Evolutionary conservation across 257 asterid genomes (phyloP).

Genomic region (Ocimum tenuiflorum): DNA sequence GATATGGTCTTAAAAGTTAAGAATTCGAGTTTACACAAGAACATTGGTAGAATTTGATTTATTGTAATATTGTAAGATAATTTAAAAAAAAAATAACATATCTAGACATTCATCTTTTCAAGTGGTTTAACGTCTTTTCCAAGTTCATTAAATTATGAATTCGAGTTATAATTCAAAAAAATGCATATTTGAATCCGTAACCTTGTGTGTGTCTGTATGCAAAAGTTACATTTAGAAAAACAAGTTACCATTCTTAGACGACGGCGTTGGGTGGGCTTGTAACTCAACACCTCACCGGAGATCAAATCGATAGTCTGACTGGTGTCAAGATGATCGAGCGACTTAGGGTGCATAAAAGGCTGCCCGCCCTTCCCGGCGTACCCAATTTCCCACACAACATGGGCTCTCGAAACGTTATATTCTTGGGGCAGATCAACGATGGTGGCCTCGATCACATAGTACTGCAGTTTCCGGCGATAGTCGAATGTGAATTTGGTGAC

Average conservation of each 20-base stretch:
- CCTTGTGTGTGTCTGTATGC: too few relatives aligned
- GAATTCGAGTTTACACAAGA: too few relatives aligned
- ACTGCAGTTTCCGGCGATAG: background rate
- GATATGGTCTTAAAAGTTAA: too few relatives aligned
- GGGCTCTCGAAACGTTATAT: constrained; percentile 24
- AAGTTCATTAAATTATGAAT: too few relatives aligned
- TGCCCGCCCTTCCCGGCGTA: constrained; percentile 3
- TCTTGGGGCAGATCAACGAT: constrained; percentile 23
- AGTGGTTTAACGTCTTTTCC: too few relatives aligned
- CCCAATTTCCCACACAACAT: constrained; percentile 51
- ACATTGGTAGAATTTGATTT: too few relatives aligned
- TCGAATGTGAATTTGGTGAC: constrained; percentile 18
- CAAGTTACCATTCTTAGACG: constrained; percentile 34
- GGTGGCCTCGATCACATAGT: constrained; percentile 31
- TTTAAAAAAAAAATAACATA: too few relatives aligned
- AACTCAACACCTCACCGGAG: constrained; percentile 10
- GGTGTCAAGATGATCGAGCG: constrained; percentile 26
- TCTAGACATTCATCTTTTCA: too few relatives aligned
- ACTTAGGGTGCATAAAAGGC: constrained; percentile 31
- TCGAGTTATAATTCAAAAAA: too few relatives aligned
- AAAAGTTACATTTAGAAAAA: too few relatives aligned
- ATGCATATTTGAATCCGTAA: too few relatives aligned
- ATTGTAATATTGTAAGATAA: too few relatives aligned
- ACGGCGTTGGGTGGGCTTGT: constrained; percentile 5
- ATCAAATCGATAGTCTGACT: constrained; percentile 33